Evolutionary conservation across 495 filamentous ascomycete species (phyloP).

Genomic region (Tirmania nivea): DNA sequence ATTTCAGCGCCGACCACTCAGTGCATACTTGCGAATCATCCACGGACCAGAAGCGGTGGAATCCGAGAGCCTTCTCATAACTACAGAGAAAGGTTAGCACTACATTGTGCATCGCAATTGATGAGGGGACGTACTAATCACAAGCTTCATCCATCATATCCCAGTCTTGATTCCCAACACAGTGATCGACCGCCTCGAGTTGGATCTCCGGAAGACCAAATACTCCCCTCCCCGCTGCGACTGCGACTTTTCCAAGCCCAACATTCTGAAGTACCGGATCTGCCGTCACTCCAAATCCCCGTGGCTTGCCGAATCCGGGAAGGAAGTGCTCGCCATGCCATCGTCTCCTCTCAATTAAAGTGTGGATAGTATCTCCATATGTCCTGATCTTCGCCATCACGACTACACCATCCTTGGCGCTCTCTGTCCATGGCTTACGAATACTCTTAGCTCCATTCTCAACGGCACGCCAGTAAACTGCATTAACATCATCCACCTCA

Average conservation of each 20-base stretch:
- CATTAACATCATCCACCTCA: conserved; percentile 64
- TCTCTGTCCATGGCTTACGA: conserved; percentile 29
- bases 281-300: background rate
- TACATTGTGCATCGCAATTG: background rate
- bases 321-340: conserved; percentile 52
- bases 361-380: conserved; percentile 84
- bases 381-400: conserved; percentile 56
- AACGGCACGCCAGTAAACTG: conserved; percentile 48
- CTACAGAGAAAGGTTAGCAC: conserved; percentile 20
- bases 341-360: conserved; percentile 42
- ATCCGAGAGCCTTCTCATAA: conserved; percentile 72
- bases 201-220: conserved; percentile 30
- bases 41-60: conserved; percentile 88
- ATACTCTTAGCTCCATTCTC: conserved; percentile 44
- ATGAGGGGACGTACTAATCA: conserved; percentile 34
- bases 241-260: background rate
- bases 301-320: conserved; percentile 43
- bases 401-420: conserved; percentile 34
- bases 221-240: conserved; percentile 15
- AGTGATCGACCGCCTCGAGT: conserved; percentile 64
- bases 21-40: conserved; percentile 75
- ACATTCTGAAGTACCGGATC: background rate
- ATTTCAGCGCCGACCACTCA: conserved; percentile 66
- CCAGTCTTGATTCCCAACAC: conserved; percentile 88
- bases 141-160: conserved; percentile 64